Evolutionary conservation across 352 stramenopile genomes (phyloP).

Genomic region (Elongisporangium prolatum): DNA sequence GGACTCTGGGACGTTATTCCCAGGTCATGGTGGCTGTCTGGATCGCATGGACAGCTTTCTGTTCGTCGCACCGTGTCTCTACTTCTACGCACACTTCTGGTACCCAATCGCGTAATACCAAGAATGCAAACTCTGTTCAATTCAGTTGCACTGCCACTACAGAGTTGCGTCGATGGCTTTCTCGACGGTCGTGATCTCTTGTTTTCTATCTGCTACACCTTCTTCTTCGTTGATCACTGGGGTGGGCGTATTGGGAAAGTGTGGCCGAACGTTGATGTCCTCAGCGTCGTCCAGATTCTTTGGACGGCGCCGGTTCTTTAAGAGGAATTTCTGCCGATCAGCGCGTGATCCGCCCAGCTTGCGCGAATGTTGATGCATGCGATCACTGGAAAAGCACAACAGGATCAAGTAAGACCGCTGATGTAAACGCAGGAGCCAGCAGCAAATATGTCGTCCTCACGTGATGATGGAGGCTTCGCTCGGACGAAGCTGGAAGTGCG

Average conservation of each 20-base stretch:
- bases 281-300: conserved; percentile 7
- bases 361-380: conserved; percentile 71
- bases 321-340: conserved; percentile 73
- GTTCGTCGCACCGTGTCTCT: conserved; percentile 57
- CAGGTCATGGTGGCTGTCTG: conserved; percentile 69
- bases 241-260: conserved; percentile 9
- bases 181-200: conserved; percentile 18
- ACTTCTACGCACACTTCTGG: conserved; percentile 38
- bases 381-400: conserved; percentile 31
- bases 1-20: conserved; percentile 68
- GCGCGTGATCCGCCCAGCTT: conserved; percentile 55
- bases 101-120: conserved; percentile 4
- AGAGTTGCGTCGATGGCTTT: conserved; percentile 52
- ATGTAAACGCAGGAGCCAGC: not conserved
- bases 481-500: conserved; percentile 61
- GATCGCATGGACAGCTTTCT: conserved; percentile 81
- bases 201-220: conserved; percentile 9
- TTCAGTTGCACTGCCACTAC: conserved; percentile 12
- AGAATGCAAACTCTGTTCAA: not conserved
- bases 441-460: conserved; percentile 23
- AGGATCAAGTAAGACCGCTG: not conserved
- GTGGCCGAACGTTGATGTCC: conserved; percentile 28
- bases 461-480: conserved; percentile 64
- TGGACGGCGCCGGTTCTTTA: conserved; percentile 26
- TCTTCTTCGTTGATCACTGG: conserved; percentile 9